phyloP scores from a whole-genome alignment of 2,329 filamentous ascomycete genomes.

The Coccinonectria pachysandricola region DNA sequence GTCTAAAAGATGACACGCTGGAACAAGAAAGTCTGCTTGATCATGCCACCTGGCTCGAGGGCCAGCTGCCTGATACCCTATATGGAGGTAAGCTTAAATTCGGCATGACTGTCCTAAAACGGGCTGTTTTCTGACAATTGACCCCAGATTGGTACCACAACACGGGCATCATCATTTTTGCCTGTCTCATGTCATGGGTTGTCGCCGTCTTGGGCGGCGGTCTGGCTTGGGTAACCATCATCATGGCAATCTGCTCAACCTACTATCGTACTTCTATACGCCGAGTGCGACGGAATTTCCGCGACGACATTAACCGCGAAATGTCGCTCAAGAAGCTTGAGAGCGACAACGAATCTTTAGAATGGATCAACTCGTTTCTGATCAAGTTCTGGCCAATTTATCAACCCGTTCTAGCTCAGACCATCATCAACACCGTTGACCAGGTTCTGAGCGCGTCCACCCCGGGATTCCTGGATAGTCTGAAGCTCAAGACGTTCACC shows the following conservation, averaged over 20 bases:
- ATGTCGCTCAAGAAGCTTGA: slow-evolving; percentile 80
- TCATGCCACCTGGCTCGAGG: slow-evolving; percentile 79
- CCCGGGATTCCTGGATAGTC: slow-evolving; percentile 82
- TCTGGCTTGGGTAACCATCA: slow-evolving; percentile 81
- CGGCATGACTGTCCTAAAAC: background rate
- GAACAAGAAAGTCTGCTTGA: slow-evolving; percentile 65
- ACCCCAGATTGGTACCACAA: slow-evolving; percentile 95
- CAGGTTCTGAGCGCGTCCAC: slow-evolving; percentile 91
- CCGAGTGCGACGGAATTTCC: slow-evolving; percentile 87
- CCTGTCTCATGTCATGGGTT: slow-evolving; percentile 83
- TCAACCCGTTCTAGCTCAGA: slow-evolving; percentile 83
- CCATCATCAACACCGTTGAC: slow-evolving; percentile 87
- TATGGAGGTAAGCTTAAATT: slow-evolving; percentile 61
- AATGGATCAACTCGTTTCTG: slow-evolving; percentile 99
- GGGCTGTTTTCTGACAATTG: slow-evolving; percentile 5
- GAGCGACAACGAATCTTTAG: slow-evolving; percentile 81
- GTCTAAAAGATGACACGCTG: slow-evolving; percentile 45
- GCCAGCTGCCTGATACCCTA: slow-evolving; percentile 75
- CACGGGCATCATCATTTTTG: slow-evolving; percentile 84
- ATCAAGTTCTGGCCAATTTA: slow-evolving; percentile 99
- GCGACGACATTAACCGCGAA: slow-evolving; percentile 86
- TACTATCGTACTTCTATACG: slow-evolving; percentile 96
- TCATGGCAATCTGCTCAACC: slow-evolving; percentile 86
- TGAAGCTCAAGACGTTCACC: slow-evolving; percentile 88
- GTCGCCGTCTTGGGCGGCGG: slow-evolving; percentile 83